Evolutionary conservation across 1,139 yeast species (phyloP).

Genomic region (Blastobotrys indianensis): DNA sequence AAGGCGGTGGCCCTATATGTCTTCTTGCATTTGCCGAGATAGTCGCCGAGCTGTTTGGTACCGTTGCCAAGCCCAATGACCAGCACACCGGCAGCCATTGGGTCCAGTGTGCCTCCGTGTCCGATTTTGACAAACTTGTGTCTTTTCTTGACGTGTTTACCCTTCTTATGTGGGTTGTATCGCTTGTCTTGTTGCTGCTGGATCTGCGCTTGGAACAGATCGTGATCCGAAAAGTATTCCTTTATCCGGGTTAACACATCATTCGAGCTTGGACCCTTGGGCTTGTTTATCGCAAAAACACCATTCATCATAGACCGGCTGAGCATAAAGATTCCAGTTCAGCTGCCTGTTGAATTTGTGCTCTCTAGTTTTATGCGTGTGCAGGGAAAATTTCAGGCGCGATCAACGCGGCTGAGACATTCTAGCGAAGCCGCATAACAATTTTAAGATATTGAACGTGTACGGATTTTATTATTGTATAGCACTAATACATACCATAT

Average conservation of each 20-base stretch:
- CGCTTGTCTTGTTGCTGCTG: conserved; percentile 36
- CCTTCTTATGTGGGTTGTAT: neutral
- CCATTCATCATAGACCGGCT: conserved; percentile 40
- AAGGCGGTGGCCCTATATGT: conserved; percentile 79
- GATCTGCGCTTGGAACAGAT: conserved; percentile 53
- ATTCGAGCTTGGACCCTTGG: conserved; percentile 78
- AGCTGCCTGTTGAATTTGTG: too few species aligned
- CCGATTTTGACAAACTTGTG: conserved; percentile 79
- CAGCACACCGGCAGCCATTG: conserved; percentile 86
- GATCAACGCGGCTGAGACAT: neutral
- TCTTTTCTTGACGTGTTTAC: conserved; percentile 40
- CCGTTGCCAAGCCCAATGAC: conserved; percentile 90
- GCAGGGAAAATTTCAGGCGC: neutral
- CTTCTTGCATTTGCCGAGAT: conserved; percentile 57
- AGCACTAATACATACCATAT: conserved; percentile 1
- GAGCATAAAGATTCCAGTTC: neutral
- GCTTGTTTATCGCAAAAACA: conserved; percentile 88
- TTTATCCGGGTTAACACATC: conserved; percentile 64
- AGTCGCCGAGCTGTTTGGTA: conserved; percentile 70
- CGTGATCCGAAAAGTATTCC: conserved; percentile 53
- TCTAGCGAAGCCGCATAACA: too few species aligned
- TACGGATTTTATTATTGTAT: too few species aligned
- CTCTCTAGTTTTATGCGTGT: neutral
- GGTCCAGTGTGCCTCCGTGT: conserved; percentile 97
- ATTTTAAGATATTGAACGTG: too few species aligned